Percentiles rank a stretch among this genome's conserved stretches.
Conservation (phyloP, 495 filamentous ascomycete species). For the Elasticomyces elasticus region DNA sequence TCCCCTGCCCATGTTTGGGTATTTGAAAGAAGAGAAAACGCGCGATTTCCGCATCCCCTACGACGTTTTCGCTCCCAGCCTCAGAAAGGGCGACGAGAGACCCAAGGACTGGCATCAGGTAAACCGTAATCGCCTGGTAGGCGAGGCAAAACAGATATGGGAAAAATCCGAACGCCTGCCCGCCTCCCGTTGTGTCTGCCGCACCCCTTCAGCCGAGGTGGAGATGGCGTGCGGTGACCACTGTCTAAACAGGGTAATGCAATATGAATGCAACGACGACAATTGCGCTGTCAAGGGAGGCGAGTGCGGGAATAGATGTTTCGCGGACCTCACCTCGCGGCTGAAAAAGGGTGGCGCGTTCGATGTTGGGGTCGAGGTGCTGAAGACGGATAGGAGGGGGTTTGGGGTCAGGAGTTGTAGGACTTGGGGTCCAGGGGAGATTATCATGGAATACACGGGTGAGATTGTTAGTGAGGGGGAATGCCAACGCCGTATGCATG, state of each 20-base stretch:
- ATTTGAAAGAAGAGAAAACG: slow-evolving; percentile 53
- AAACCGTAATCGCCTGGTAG: slow-evolving; percentile 87
- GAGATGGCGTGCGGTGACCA: slow-evolving; percentile 76
- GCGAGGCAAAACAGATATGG: slow-evolving; percentile 78
- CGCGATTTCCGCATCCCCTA: slow-evolving; percentile 83
- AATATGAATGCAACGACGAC: slow-evolving; percentile 86
- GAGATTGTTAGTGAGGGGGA: slow-evolving; percentile 94
- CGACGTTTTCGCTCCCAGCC: slow-evolving; percentile 69
- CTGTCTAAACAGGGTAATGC: slow-evolving; percentile 91
- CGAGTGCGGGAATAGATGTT: slow-evolving; percentile 75
- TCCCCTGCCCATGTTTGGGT: slow-evolving; percentile 26
- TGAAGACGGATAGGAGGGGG: slow-evolving; percentile 79
- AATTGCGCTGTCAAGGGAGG: slow-evolving; percentile 69
- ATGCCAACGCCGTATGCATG: slow-evolving; percentile 84
- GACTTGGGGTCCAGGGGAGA: slow-evolving; percentile 77
- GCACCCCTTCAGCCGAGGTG: slow-evolving; percentile 25
- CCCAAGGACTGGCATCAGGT: slow-evolving; percentile 83
- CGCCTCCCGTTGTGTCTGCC: slow-evolving; percentile 73
- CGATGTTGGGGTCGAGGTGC: slow-evolving; percentile 84
- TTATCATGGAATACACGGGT: slow-evolving; percentile 95
- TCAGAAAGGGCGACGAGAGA: slow-evolving; percentile 76
- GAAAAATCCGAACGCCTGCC: slow-evolving; percentile 65
- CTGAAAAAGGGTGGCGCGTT: slow-evolving; percentile 53
- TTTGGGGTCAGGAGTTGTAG: slow-evolving; percentile 87
- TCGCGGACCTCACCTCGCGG: slow-evolving; percentile 51